Conservation (phyloP, 2,329 filamentous ascomycete genomes). For the Aspergillus candidus region DNA sequence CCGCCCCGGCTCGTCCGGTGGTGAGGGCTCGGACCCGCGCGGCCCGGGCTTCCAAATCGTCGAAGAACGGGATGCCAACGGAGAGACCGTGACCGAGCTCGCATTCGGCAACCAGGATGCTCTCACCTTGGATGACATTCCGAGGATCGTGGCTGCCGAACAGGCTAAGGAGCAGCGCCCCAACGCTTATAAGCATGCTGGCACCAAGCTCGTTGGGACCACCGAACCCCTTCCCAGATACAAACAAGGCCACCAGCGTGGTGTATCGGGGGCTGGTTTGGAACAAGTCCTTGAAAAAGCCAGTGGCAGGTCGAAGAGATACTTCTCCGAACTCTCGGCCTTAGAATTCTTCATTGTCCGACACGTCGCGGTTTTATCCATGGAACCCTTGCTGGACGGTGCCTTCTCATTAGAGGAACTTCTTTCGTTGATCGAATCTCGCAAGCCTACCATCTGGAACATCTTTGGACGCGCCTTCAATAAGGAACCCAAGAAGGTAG, state of each 20-base stretch:
- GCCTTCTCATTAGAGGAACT: slow-evolving; percentile 94
- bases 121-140: slow-evolving; percentile 91
- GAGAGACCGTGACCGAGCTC: slow-evolving; percentile 66
- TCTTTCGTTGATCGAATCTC: slow-evolving; percentile 83
- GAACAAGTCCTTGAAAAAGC: slow-evolving; percentile 46
- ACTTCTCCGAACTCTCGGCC: slow-evolving; percentile 92
- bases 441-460: slow-evolving; percentile 94
- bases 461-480: slow-evolving; percentile 97
- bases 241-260: slow-evolving; percentile 63
- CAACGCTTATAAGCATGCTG: slow-evolving; percentile 69
- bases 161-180: slow-evolving; percentile 87
- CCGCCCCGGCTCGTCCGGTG: slow-evolving; percentile 66
- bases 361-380: slow-evolving; percentile 87
- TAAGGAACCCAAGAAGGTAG: slow-evolving; percentile 62
- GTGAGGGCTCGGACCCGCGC: slow-evolving; percentile 47
- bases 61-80: slow-evolving; percentile 66
- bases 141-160: slow-evolving; percentile 89
- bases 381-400: slow-evolving; percentile 84
- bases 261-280: slow-evolving; percentile 53
- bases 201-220: slow-evolving; percentile 60
- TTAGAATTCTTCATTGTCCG: slow-evolving; percentile 97
- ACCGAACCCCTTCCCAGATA: slow-evolving; percentile 58
- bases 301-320: slow-evolving; percentile 62
- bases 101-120: slow-evolving; percentile 89
- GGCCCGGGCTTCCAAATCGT: slow-evolving; percentile 67